These are phyloP conservation scores for Ziziphus jujuba DNA, from an alignment of 306 rosid species.

Conservation along the genomic window DNA sequence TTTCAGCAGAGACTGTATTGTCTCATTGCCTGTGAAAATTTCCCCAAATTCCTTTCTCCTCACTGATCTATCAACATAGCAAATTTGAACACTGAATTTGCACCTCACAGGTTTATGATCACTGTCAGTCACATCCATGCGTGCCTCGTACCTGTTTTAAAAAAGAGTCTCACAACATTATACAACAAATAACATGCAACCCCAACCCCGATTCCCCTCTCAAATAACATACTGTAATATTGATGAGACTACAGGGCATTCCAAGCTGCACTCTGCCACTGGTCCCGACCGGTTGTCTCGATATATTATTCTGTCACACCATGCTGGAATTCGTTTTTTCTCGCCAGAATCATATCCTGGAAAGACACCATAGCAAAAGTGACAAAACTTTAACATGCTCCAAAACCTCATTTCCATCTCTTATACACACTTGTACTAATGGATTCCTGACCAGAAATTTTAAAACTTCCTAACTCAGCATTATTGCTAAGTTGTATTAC, in stretches of 20 bases:
- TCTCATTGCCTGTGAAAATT: conserved; percentile 61
- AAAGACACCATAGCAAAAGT: conserved; percentile 12
- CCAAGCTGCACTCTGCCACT: conserved; percentile 65
- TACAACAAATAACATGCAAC: conserved; percentile 10
- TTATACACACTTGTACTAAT: too few relatives aligned
- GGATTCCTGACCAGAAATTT: too few relatives aligned
- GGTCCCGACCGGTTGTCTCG: conserved; percentile 74
- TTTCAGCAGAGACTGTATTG: conserved; percentile 61
- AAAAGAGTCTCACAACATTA: not conserved
- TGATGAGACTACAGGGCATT: conserved; percentile 88
- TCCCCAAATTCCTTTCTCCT: conserved; percentile 84
- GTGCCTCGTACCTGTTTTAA: conserved; percentile 81
- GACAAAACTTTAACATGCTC: not conserved
- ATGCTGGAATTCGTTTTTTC: conserved; percentile 97
- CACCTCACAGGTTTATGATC: conserved; percentile 98
- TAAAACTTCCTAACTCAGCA: too few relatives aligned
- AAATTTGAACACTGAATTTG: conserved; percentile 68
- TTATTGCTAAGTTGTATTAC: conserved; percentile 29
- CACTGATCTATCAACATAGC: conserved; percentile 83
- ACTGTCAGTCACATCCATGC: conserved; percentile 98
- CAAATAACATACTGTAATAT: conserved; percentile 66
- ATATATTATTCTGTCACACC: conserved; percentile 98
- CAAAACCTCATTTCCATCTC: too few relatives aligned
- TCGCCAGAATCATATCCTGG: conserved; percentile 97
- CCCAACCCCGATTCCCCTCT: conserved; percentile 9